A percentile compares a stretch with the other conserved stretches of the same genome.
Conservation (phyloP, 2,329 filamentous ascomycete genomes). For the Xylariaceae sp. region DNA sequence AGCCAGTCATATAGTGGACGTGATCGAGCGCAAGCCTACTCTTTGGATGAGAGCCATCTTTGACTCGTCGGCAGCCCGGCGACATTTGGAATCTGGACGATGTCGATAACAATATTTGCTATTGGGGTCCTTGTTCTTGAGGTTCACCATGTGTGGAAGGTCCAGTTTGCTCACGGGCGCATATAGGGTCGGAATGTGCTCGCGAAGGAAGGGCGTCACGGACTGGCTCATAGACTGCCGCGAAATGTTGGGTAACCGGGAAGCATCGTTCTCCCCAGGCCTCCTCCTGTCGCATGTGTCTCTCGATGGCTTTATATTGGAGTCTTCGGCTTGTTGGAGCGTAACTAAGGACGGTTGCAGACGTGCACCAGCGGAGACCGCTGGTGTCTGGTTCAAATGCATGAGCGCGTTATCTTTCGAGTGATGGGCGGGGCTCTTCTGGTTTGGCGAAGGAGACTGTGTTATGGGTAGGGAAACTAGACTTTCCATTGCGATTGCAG, state of each 20-base stretch:
- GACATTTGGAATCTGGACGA: constrained; percentile 87
- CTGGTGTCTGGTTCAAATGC: constrained; percentile 11
- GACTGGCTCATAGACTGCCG: constrained; percentile 69
- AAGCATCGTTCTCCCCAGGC: constrained; percentile 47
- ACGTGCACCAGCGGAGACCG: constrained; percentile 1
- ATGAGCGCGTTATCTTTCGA: constrained; percentile 10
- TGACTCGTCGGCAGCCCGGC: constrained; percentile 85
- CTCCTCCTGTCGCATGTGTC: constrained; percentile 50
- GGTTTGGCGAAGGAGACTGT: constrained; percentile 11
- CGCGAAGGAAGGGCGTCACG: constrained; percentile 81
- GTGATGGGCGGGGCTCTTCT: constrained; percentile 2
- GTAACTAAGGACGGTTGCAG: constrained; percentile 19
- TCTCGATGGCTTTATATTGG: constrained; percentile 30
- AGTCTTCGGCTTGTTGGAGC: constrained; percentile 20
- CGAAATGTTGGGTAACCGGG: constrained; percentile 54
- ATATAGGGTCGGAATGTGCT: constrained; percentile 87
- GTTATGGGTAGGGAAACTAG: constrained; percentile 19
- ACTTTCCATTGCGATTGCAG: constrained; percentile 24
- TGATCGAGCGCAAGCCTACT: constrained; percentile 47
- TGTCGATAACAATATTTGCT: constrained; percentile 96
- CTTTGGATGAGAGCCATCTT: constrained; percentile 94
- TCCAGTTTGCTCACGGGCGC: constrained; percentile 66
- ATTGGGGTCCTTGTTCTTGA: constrained; percentile 56
- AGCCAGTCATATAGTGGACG: neutral
- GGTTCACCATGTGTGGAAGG: constrained; percentile 37